Conservation (phyloP, 805 yeast genomes). For the Suhomyces sp. region DNA sequence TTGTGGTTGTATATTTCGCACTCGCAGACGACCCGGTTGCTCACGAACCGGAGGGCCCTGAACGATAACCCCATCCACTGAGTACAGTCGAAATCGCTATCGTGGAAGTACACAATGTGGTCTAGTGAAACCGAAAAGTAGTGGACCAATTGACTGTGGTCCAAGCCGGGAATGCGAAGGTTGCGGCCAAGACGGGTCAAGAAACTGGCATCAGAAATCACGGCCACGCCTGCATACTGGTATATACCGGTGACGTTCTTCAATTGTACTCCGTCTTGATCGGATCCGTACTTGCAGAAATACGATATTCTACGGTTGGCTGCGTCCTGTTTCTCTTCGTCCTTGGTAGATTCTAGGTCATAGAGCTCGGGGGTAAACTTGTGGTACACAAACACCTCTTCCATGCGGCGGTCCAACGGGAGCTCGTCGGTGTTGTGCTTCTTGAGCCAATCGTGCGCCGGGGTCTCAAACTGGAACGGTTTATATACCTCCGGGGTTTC, state of each 20-base stretch:
- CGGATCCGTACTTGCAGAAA: slow-evolving; percentile 26
- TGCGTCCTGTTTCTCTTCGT: slow-evolving; percentile 21
- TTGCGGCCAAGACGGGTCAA: slow-evolving; percentile 52
- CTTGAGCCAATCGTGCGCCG: slow-evolving; percentile 29
- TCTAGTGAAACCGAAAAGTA: slow-evolving; percentile 60
- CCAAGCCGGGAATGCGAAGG: slow-evolving; percentile 34
- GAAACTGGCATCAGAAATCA: slow-evolving; percentile 56
- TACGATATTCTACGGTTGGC: slow-evolving; percentile 26
- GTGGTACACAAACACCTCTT: slow-evolving; percentile 17
- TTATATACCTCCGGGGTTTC: slow-evolving; percentile 20
- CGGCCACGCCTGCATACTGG: slow-evolving; percentile 56
- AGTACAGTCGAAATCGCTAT: slow-evolving; percentile 44
- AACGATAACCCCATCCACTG: slow-evolving; percentile 54
- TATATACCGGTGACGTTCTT: slow-evolving; percentile 13
- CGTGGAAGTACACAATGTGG: slow-evolving; percentile 66
- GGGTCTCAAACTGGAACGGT: slow-evolving; percentile 36
- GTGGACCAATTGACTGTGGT: slow-evolving; percentile 17
- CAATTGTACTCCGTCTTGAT: slow-evolving; percentile 11
- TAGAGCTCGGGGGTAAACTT: slow-evolving; percentile 34
- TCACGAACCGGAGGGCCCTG: slow-evolving; percentile 46
- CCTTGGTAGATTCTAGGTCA: slow-evolving; percentile 21
- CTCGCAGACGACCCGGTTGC: slow-evolving; percentile 52
- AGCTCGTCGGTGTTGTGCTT: slow-evolving; percentile 12
- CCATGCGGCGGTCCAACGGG: slow-evolving; percentile 12
- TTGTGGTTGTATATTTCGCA: slow-evolving; percentile 54